Evolutionary conservation across 495 filamentous ascomycete genomes (phyloP), one percentile per base, ranked within the genome.

Genomic region (Sordaria brevicollis): DNA sequence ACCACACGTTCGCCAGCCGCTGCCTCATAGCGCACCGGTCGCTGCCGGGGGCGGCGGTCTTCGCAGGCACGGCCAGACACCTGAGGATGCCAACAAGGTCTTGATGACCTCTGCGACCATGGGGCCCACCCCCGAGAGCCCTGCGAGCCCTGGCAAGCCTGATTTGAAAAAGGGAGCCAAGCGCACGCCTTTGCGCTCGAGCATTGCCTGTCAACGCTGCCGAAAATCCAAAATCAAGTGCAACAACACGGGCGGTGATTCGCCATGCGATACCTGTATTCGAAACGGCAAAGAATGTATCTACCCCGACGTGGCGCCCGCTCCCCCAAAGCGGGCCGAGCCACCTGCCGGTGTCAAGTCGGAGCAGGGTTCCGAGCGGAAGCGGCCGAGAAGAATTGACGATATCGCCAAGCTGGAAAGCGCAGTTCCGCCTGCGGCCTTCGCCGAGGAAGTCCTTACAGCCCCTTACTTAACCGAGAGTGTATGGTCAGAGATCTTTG

Each of bases 211-310:
- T 79, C 85, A 86, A 70, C 85, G 88, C 66, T 94, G 92, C 81
- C 87, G 91, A 68, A 89, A 90, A 76, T 91, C 89, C 78, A 94
- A 94, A 78, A 90, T 93, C 78, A 94, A 93, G 82, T 87, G 85
- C 78, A 89, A 93, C 81, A 96, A 96, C 80, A 84, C 80, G 7
- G 77, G 76, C 74, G 92, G 92, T 67, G 88, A 77, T 65, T 37
- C 88, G 21, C 89, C 87, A 29, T 96, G 93, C 80, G 88, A 90
- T 70, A 90, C 90, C 6, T 96, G 93, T 77, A 86, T 92, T 74
- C 86, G 87, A 68, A 89, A 89, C 54, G 89, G 90, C 57, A 87
- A 92, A 75, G 88, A 92, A 68, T 96, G 93, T 77, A 84, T 86
- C 43, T 96, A 94, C 78, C 90, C 91, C 10, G 85, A 87, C 9